Evolutionary conservation across 768 basidiomycete genomes (phyloP), one percentile per base, ranked within the genome.

Genomic region (Gymnopilus junonius): DNA sequence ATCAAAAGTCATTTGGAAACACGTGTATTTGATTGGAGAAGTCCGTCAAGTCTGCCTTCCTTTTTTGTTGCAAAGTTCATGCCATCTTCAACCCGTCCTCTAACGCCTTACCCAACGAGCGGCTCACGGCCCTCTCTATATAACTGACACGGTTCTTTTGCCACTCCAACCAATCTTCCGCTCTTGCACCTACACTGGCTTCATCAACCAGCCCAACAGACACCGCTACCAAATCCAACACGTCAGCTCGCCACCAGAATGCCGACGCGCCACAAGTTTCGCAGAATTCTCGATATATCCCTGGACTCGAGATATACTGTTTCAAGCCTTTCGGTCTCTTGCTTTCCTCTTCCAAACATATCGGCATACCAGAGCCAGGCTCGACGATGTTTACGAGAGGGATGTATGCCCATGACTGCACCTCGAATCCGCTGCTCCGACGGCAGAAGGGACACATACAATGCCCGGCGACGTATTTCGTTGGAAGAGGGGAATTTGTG

Each of bases 171-270:
- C 72, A 75, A 10, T 43, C 40, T 39, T 72, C 75, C 1, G 73
- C 74, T 34, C 73, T 66, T 14, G 63, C 72, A 2, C 74, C 75
- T 17, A 62, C 67, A 17, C 34, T 63, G 8, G 54, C 43, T 55
- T 75, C 69, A 62, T 77, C 73, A 3, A 77, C 50, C 58, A 77
- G 45, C 12, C 71, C 76, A 14, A 72, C 64, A 14, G 76, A 74
- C 7, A 75, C 65, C 37, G 67, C 67, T 17, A 75, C 46, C 42
- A 74, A n/a, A 21, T 72, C 69, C 8, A 69, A 62, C 4, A 40
- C 39, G 21, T 63, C 69, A 8, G 64, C 64, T 35, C 69, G 61
- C 72, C 73, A 75, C 53, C 64, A 71, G 54, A 76, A 75, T 5
- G 63, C 72, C 1, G 71, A 69, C 17, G 75, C 76, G 1, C 76